These are phyloP conservation scores for Nigrospora sphaerica DNA, from an alignment of 2,329 filamentous ascomycete genomes.

Conservation along the genomic window DNA sequence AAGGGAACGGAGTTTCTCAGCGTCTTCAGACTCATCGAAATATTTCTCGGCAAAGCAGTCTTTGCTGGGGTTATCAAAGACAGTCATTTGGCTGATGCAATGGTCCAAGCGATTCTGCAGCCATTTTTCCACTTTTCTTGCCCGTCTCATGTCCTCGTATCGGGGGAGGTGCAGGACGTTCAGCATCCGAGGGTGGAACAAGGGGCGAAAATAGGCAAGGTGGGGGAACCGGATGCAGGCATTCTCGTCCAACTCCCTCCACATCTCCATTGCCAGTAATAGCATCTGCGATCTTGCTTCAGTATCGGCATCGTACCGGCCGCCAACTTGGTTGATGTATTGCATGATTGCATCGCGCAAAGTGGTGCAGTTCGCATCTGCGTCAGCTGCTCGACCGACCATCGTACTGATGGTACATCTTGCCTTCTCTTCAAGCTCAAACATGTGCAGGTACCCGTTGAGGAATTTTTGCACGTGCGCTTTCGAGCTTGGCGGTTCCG, in stretches of 20 bases:
- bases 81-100: conserved; percentile 23
- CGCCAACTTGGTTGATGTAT: conserved; percentile 25
- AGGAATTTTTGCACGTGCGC: not conserved
- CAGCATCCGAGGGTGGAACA: conserved; percentile 39
- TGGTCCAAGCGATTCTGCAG: conserved; percentile 28
- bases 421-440: conserved; percentile 6
- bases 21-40: conserved; percentile 30
- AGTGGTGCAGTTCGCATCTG: no score
- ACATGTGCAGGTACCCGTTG: conserved; percentile 2
- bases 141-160: conserved; percentile 38
- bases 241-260: conserved; percentile 45
- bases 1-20: conserved; percentile 9
- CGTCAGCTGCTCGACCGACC: no score
- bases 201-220: conserved; percentile 42
- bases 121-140: conserved; percentile 40
- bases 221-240: conserved; percentile 35
- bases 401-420: no score
- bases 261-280: conserved; percentile 47
- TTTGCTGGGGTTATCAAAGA: conserved; percentile 36
- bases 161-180: conserved; percentile 45
- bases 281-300: conserved; percentile 44
- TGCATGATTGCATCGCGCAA: conserved; percentile 16
- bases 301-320: conserved; percentile 32
- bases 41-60: conserved; percentile 41
- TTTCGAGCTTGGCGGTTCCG: no score